These are phyloP conservation scores for Kodamaea sagamina DNA, from an alignment of 805 yeast genomes.

Conservation along the genomic window DNA sequence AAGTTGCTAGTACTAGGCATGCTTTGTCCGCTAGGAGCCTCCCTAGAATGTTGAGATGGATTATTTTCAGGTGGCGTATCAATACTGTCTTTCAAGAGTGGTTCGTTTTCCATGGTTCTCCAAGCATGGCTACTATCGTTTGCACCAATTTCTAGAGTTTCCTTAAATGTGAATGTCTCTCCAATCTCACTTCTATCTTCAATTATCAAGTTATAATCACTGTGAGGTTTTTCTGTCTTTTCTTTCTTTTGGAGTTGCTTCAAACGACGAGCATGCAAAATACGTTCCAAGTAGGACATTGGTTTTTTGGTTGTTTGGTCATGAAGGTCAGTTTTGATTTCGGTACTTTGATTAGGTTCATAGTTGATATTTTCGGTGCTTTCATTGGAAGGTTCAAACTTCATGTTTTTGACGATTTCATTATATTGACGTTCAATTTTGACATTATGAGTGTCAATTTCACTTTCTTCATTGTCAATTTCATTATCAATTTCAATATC, in stretches of 20 bases:
- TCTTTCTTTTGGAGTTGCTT: background rate
- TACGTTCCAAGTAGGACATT: slow-evolving; percentile 12
- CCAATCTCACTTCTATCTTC: slow-evolving; percentile 4
- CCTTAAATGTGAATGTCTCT: background rate
- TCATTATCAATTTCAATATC: background rate
- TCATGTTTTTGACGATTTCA: background rate
- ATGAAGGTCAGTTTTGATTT: too few species aligned
- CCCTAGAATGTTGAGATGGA: background rate
- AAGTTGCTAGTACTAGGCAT: slow-evolving; percentile 3
- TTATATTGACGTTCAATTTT: background rate
- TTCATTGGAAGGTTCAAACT: too few species aligned
- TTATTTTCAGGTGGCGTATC: background rate
- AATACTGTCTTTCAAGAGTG: background rate
- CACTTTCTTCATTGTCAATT: background rate
- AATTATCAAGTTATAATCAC: slow-evolving; percentile 4
- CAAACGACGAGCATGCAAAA: slow-evolving; percentile 8
- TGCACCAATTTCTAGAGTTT: too few species aligned
- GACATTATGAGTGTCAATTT: background rate
- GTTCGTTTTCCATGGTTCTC: background rate
- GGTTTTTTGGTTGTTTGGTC: slow-evolving; percentile 1
- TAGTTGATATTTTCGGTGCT: too few species aligned
- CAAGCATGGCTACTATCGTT: too few species aligned
- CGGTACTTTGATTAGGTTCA: too few species aligned
- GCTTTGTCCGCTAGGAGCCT: slow-evolving; percentile 2
- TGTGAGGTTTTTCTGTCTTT: background rate